Evolutionary conservation across 768 basidiomycete genomes (phyloP), one percentile per base, ranked within the genome.

Genomic region (Pleurotus ostreatus): DNA sequence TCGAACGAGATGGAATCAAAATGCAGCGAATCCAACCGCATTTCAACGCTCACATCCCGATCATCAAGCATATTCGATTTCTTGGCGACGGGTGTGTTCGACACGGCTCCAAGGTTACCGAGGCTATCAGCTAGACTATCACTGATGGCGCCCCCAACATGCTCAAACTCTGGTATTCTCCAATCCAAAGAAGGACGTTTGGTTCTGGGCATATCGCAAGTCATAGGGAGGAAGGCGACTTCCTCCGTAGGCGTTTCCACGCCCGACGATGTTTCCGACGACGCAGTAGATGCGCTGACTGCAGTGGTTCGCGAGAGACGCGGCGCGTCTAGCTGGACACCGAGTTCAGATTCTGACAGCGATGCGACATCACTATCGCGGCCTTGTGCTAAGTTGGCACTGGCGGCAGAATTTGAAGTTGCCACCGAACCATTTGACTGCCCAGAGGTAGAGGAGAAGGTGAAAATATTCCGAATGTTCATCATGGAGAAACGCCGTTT

Each of bases 1-100:
- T 89, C 85, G 55, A 89, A 86, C 53, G 84, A 86, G 45, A 89
- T 61, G 1, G 79, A 74, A 60, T 89, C 88, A 65, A 89, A 89
- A 65, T 87, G 85, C 54, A 89, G 72, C 30, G 88, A 88, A 63
- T 88, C 84, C 12, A 89, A 80, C 38, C 70, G 74, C 85, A 87
- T 83, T 72, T 89, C 84, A 49, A 84, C 70, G 59, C 78, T 79
- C 59, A 70, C 58, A 49, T 85, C 79, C 34, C 63, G 68, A 38
- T 66, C 63, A 39, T 60, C 68, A 8, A 58, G 40, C 2, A 15
- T 46, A 20, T 54, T 20, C 12, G 26, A 46, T 2, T 16, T 34
- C 16, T 15, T 46, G 43, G 20, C 20, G 16, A 25, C 13, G 38
- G 4, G 16, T 5, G 13, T 16, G 25, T 18, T 13, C 12, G 34